A percentile compares a stretch with the other conserved stretches of the same genome.
Evolutionary conservation across 2,329 filamentous ascomycete genomes (phyloP).

Genomic region (Fusarium miscanthi): DNA sequence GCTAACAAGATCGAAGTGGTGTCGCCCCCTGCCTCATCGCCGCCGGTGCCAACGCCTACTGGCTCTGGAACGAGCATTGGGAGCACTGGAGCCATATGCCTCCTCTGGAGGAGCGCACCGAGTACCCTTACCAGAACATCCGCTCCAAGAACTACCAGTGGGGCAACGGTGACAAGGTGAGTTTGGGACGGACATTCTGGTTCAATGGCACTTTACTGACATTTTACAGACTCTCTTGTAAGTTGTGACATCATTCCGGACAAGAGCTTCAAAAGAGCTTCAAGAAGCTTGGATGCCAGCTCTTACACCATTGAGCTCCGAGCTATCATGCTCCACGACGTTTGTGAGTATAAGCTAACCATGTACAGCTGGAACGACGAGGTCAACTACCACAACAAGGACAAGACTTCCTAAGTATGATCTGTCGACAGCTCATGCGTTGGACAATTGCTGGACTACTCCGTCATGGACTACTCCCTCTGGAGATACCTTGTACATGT

Average conservation of each 20-base stretch:
- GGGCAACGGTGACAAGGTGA: slow-evolving; percentile 95
- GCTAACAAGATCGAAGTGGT: slow-evolving; percentile 65
- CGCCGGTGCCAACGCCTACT: slow-evolving; percentile 83
- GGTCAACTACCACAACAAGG: slow-evolving; percentile 98
- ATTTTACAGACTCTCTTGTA: slow-evolving; percentile 64
- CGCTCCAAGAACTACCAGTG: slow-evolving; percentile 95
- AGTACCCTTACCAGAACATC: slow-evolving; percentile 99
- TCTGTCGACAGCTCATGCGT: slow-evolving; percentile 25
- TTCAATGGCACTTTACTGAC: slow-evolving; percentile 41
- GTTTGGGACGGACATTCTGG: slow-evolving; percentile 17
- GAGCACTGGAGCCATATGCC: slow-evolving; percentile 90
- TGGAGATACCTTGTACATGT: slow-evolving; percentile 49
- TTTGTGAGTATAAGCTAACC: slow-evolving; percentile 28
- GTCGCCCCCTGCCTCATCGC: slow-evolving; percentile 79
- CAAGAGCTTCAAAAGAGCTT: slow-evolving; percentile 8
- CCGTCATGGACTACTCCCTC: slow-evolving; percentile 41
- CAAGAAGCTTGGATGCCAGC: slow-evolving; percentile 10
- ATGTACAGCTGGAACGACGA: slow-evolving; percentile 85
- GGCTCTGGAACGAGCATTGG: slow-evolving; percentile 96
- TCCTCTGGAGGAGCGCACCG: slow-evolving; percentile 87
- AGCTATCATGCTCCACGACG: neutral
- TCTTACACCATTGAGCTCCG: neutral
- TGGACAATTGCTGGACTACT: slow-evolving; percentile 46
- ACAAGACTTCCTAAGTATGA: slow-evolving; percentile 68
- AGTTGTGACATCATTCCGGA: slow-evolving; percentile 35